Evolutionary conservation across 1,284 basidiomycete genomes (phyloP).

Genomic region (Acaromyces ingoldii): DNA sequence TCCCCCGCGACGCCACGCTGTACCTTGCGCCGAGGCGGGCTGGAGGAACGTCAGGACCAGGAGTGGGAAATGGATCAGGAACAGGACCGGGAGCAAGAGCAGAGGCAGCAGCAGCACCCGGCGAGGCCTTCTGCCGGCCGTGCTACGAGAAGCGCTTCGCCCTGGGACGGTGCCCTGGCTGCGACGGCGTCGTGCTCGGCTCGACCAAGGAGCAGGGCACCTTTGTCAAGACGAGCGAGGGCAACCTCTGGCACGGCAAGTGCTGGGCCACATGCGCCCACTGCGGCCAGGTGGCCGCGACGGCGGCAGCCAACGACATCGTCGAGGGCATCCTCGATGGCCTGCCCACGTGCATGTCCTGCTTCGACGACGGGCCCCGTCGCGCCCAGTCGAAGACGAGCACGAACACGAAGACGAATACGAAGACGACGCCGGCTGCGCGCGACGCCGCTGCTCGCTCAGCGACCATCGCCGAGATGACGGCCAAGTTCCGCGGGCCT

Average conservation of each 20-base stretch:
- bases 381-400: too few species aligned
- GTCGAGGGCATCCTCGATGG: too few species aligned
- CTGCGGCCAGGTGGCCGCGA: too few species aligned
- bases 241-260: constrained; percentile 27
- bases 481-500: constrained; percentile 17
- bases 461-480: constrained; percentile 36
- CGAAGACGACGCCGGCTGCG: constrained; percentile 1
- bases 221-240: constrained; percentile 25
- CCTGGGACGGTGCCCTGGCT: constrained; percentile 22
- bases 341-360: constrained; percentile 31
- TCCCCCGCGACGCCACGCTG: constrained; percentile 37
- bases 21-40: constrained; percentile 22
- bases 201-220: constrained; percentile 38
- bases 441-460: neutral
- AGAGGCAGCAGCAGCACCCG: neutral
- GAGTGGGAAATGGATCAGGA: neutral
- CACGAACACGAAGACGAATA: too few species aligned
- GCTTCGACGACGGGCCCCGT: constrained; percentile 20
- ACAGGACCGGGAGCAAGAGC: neutral
- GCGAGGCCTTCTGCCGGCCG: constrained; percentile 16
- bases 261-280: too few species aligned
- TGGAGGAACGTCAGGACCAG: neutral
- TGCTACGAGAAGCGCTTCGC: constrained; percentile 32
- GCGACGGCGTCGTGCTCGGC: constrained; percentile 25
- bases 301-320: too few species aligned